Evolutionary conservation across 1,284 basidiomycete genomes (phyloP).

Genomic region (Cutaneotrichosporon sp.): DNA sequence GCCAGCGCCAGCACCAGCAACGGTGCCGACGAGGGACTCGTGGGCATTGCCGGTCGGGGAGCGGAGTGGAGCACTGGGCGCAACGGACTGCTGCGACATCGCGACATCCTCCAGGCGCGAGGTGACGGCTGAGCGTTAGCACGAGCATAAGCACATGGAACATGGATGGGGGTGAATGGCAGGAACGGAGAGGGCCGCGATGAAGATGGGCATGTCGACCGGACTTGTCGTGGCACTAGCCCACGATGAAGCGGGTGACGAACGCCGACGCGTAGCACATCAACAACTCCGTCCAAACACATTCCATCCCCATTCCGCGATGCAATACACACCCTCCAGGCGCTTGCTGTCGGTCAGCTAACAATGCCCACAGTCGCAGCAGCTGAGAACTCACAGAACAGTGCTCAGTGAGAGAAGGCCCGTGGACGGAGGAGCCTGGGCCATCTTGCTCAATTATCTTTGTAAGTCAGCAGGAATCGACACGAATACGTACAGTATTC

Average conservation of each 20-base stretch:
- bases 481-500: too few relatives aligned
- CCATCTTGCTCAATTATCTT: constrained; percentile 7
- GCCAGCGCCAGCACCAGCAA: constrained; percentile 35
- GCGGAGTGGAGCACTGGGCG: constrained; percentile 17
- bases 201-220: too few relatives aligned
- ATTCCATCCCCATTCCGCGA: background rate
- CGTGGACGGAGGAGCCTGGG: constrained; percentile 23
- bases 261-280: too few relatives aligned
- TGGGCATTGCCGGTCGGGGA: constrained; percentile 43
- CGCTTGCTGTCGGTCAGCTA: constrained; percentile 37
- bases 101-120: constrained; percentile 91
- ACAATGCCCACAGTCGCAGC: background rate
- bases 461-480: background rate
- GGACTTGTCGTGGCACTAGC: too few relatives aligned
- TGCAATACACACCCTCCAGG: constrained; percentile 55
- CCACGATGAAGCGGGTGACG: too few relatives aligned
- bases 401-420: constrained; percentile 44
- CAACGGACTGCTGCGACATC: constrained; percentile 45
- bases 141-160: too few relatives aligned
- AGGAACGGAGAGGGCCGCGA: too few relatives aligned
- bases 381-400: constrained; percentile 36
- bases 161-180: background rate
- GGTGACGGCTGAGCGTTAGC: constrained; percentile 67
- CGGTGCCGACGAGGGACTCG: constrained; percentile 36
- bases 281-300: too few relatives aligned